phyloP scores from a whole-genome alignment of 768 basidiomycete genomes.

The Phlebiopsis gigantea region DNA sequence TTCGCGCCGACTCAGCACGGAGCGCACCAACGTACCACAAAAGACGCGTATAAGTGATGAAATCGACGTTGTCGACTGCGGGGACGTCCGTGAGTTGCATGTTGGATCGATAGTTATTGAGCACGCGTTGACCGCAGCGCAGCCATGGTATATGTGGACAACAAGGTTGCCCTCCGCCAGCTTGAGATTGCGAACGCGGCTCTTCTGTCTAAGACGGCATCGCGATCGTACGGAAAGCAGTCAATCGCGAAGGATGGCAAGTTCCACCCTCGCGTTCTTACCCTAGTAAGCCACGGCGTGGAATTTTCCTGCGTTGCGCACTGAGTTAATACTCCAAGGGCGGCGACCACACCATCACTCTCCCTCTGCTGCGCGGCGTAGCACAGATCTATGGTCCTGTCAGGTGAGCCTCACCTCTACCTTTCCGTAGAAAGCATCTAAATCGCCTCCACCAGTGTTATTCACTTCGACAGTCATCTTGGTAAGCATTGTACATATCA shows the following conservation, averaged over 20 bases:
- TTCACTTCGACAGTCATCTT: slow-evolving; percentile 30
- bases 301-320: neutral
- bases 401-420: slow-evolving; percentile 11
- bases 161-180: slow-evolving; percentile 28
- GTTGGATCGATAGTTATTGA: no score
- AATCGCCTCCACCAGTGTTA: slow-evolving; percentile 18
- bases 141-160: slow-evolving; percentile 25
- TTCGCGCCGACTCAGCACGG: slow-evolving; percentile 24
- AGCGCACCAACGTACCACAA: slow-evolving; percentile 26
- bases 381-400: slow-evolving; percentile 28
- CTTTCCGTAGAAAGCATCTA: neutral
- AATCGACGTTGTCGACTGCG: slow-evolving; percentile 27
- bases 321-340: slow-evolving; percentile 13
- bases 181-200: slow-evolving; percentile 27
- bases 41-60: slow-evolving; percentile 23
- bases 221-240: slow-evolving; percentile 9
- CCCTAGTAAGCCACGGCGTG: slow-evolving; percentile 16
- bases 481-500: slow-evolving; percentile 13
- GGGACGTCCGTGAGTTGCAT: slow-evolving; percentile 24
- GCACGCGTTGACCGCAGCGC: no score
- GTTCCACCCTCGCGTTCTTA: slow-evolving; percentile 29
- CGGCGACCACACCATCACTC: slow-evolving; percentile 28
- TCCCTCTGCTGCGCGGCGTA: slow-evolving; percentile 27
- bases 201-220: slow-evolving; percentile 15
- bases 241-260: slow-evolving; percentile 29